Conservation (phyloP, 2,329 filamentous ascomycete species). For the Nothomitra cinnamomea region DNA sequence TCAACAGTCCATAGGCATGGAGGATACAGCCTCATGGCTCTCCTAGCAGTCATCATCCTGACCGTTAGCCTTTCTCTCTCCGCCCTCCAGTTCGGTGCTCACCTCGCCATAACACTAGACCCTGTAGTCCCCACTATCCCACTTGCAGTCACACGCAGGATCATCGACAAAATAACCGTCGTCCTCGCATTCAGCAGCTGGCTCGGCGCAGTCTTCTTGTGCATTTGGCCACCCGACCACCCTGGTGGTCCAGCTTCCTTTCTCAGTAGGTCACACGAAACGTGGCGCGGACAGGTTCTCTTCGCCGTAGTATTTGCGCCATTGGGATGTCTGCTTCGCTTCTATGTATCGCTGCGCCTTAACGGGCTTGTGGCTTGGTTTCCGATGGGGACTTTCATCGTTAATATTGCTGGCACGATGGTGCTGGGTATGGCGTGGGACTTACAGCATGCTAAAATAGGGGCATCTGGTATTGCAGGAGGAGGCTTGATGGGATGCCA, state of each 20-base stretch:
- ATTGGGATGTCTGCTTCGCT: conserved; percentile 57
- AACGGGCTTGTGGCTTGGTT: conserved; percentile 52
- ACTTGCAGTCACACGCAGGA: conserved; percentile 35
- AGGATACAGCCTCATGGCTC: conserved; percentile 70
- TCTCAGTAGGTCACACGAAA: conserved; percentile 26
- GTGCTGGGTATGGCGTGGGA: conserved; percentile 65
- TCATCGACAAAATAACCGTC: conserved; percentile 47
- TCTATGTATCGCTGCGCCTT: conserved; percentile 53
- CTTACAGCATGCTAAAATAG: conserved; percentile 47
- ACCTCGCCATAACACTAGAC: conserved; percentile 49
- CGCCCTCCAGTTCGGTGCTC: conserved; percentile 54
- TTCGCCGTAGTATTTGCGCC: conserved; percentile 76
- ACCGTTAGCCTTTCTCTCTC: conserved; percentile 55
- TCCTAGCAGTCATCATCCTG: conserved; percentile 55
- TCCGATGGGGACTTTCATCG: conserved; percentile 70
- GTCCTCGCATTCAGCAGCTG: conserved; percentile 57
- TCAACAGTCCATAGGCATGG: conserved; percentile 33
- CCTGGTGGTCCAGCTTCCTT: conserved; percentile 17
- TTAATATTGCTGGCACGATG: conserved; percentile 62
- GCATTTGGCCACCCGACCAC: conserved; percentile 50
- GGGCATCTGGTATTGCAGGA: conserved; percentile 7
- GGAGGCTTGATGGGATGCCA: conserved; percentile 45
- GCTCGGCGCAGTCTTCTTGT: conserved; percentile 58
- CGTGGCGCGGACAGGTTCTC: conserved; percentile 58
- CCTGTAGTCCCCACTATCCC: conserved; percentile 42